Percentiles rank a stretch among this genome's conserved stretches.
Evolutionary conservation across 805 yeast species (phyloP).

Genomic region (Hanseniaspora taiwanica): DNA sequence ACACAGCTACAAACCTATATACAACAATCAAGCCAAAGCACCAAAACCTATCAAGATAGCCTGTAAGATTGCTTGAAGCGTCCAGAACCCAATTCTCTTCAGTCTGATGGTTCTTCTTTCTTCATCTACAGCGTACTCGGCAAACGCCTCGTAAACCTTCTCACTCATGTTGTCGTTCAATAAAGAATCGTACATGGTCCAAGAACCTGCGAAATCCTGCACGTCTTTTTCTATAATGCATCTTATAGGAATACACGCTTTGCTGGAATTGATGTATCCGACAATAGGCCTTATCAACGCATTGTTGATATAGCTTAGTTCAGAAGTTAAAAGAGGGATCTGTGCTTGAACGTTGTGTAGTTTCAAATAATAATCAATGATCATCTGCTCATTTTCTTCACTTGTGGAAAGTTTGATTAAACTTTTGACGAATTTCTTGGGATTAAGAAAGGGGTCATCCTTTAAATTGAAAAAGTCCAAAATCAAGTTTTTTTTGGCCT

Average conservation of each 20-base stretch:
- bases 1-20: no score
- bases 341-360: constrained; percentile 79
- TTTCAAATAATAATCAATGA: constrained; percentile 66
- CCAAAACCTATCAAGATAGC: constrained; percentile 73
- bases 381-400: constrained; percentile 22
- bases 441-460: constrained; percentile 24
- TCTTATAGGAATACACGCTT: constrained; percentile 64
- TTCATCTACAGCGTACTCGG: constrained; percentile 78
- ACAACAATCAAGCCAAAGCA: constrained; percentile 32
- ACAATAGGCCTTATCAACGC: constrained; percentile 91
- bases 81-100: constrained; percentile 86
- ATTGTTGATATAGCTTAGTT: constrained; percentile 79
- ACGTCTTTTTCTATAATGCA: constrained; percentile 71
- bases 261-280: constrained; percentile 82
- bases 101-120: constrained; percentile 58
- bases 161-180: constrained; percentile 84
- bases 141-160: constrained; percentile 86
- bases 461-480: constrained; percentile 21
- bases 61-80: constrained; percentile 73
- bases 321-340: constrained; percentile 79
- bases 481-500: constrained; percentile 39
- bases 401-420: constrained; percentile 27
- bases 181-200: constrained; percentile 88
- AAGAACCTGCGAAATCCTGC: constrained; percentile 83
- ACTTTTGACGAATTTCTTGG: constrained; percentile 31